A percentile compares a stretch with the other conserved stretches of the same genome.
Conservation (phyloP, 176 grass and related monocot genomes). For the Eleusine coracana region DNA sequence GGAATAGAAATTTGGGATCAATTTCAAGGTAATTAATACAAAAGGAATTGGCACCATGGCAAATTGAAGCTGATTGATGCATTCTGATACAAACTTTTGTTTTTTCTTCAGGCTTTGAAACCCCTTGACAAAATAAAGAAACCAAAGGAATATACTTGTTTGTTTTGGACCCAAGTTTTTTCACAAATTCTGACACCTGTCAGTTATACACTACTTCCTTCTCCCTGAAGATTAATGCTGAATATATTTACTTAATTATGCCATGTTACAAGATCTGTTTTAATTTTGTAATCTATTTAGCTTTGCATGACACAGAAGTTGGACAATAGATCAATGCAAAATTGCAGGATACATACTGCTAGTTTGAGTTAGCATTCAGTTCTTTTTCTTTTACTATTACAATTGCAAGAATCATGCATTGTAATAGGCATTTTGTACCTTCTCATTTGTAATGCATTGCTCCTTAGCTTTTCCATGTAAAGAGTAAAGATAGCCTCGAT, state of each 20-base stretch:
- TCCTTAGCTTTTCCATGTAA: neutral
- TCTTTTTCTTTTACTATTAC: constrained; percentile 35
- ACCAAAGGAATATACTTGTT: constrained; percentile 34
- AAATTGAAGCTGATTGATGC: neutral
- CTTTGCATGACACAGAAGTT: constrained; percentile 1
- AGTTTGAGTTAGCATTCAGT: constrained; percentile 20
- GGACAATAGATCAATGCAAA: constrained; percentile 10
- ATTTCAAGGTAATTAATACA: neutral
- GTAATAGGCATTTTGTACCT: constrained; percentile 22
- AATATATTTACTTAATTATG: neutral
- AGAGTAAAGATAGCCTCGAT: constrained; percentile 21
- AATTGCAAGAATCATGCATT: constrained; percentile 30
- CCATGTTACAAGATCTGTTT: neutral
- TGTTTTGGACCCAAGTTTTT: constrained; percentile 32
- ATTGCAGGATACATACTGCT: constrained; percentile 4
- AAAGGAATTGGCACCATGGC: neutral
- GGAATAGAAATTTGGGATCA: neutral
- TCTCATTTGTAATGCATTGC: constrained; percentile 12
- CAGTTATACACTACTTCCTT: neutral
- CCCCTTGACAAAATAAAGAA: constrained; percentile 26
- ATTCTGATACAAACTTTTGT: constrained; percentile 2
- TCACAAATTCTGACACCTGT: neutral
- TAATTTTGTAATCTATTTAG: neutral
- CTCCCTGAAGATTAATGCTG: neutral
- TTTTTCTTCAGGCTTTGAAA: constrained; percentile 44